Percentiles rank a stretch among this genome's conserved stretches.
These are phyloP conservation scores for Fusarium hostae DNA, from an alignment of 2,329 filamentous ascomycete genomes.

Conservation along the genomic window DNA sequence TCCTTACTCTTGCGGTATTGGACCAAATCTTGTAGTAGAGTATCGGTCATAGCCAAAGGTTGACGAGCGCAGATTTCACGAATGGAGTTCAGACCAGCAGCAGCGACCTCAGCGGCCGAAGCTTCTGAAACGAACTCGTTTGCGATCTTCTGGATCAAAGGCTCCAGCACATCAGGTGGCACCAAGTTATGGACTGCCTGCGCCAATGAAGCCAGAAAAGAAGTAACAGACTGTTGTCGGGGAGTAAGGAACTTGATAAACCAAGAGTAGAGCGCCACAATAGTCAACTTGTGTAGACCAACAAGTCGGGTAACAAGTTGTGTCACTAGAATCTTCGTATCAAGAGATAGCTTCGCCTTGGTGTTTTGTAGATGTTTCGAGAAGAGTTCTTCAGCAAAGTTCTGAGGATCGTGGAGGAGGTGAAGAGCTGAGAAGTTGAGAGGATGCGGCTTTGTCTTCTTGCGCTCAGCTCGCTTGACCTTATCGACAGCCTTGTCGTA, in stretches of 20 bases:
- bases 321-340: conserved; percentile 89
- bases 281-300: conserved; percentile 89
- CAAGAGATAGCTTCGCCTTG: conserved; percentile 85
- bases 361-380: conserved; percentile 89
- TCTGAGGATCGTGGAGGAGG: conserved; percentile 91
- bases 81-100: conserved; percentile 93
- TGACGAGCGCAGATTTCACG: conserved; percentile 93
- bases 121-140: conserved; percentile 99
- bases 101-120: conserved; percentile 87
- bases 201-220: conserved; percentile 90
- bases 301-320: conserved; percentile 92
- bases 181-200: conserved; percentile 93
- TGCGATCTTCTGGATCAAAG: conserved; percentile 92
- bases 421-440: conserved; percentile 98
- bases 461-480: conserved; percentile 83
- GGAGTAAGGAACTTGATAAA: conserved; percentile 93
- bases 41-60: conserved; percentile 95
- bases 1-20: conserved; percentile 98
- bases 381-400: conserved; percentile 90
- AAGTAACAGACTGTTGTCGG: conserved; percentile 88
- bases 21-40: conserved; percentile 92
- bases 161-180: conserved; percentile 91
- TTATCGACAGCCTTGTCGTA: conserved; percentile 85
- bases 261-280: conserved; percentile 94
- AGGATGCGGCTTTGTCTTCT: conserved; percentile 86